phyloP scores from a whole-genome alignment of 306 rosid genomes.

The Arachis stenosperma region DNA sequence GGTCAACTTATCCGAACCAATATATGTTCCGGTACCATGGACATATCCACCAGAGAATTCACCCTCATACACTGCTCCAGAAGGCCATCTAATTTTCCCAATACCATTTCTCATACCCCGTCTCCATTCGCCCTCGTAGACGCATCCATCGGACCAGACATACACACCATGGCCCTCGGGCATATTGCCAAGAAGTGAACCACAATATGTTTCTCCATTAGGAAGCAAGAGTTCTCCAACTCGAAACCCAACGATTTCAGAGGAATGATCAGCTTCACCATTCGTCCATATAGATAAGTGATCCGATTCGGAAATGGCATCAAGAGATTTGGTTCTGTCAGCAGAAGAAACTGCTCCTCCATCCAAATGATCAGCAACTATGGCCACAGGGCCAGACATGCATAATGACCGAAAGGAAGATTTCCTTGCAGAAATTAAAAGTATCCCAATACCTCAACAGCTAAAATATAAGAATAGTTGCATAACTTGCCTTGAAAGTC shows the following conservation, averaged over 20 bases:
- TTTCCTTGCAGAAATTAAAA: conserved; percentile 42
- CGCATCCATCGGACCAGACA: conserved; percentile 74
- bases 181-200: conserved; percentile 67
- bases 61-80: conserved; percentile 79
- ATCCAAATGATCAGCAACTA: conserved; percentile 53
- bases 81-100: conserved; percentile 68
- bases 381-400: conserved; percentile 91
- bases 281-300: conserved; percentile 40
- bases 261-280: conserved; percentile 50
- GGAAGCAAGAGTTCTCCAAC: conserved; percentile 64
- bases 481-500: conserved; percentile 24
- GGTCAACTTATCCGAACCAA: conserved; percentile 58
- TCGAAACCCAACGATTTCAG: conserved; percentile 64
- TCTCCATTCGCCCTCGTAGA: conserved; percentile 88
- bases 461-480: conserved; percentile 42
- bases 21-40: conserved; percentile 75
- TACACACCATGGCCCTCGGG: conserved; percentile 79
- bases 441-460: conserved; percentile 38
- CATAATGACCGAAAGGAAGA: conserved; percentile 58
- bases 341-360: conserved; percentile 58
- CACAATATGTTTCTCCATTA: conserved; percentile 69
- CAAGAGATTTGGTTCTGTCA: conserved; percentile 73
- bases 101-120: conserved; percentile 77
- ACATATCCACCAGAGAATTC: conserved; percentile 85
- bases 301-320: conserved; percentile 48